A percentile compares a stretch with the other conserved stretches of the same genome.
Evolutionary conservation across 345 rosid species (phyloP).

Genomic region (Hibiscus trionum): DNA sequence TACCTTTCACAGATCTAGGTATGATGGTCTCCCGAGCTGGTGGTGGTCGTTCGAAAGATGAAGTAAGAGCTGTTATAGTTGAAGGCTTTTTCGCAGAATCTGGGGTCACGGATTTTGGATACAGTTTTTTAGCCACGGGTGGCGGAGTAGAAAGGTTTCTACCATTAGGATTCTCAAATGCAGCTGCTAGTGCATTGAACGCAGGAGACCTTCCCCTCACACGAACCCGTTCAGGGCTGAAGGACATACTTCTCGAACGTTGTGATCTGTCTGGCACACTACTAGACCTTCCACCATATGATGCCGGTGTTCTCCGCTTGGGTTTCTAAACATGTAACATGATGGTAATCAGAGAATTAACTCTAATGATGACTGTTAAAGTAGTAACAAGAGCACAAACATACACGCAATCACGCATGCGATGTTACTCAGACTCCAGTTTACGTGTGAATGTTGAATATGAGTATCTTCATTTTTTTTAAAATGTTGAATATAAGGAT

Average conservation of each 20-base stretch:
- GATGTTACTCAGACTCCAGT: background rate
- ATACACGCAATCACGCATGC: background rate
- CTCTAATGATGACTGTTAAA: background rate
- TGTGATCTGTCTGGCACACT: constrained; percentile 78
- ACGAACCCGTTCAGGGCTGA: constrained; percentile 92
- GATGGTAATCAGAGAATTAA: constrained; percentile 3
- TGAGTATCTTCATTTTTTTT: too few relatives aligned
- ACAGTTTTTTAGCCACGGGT: constrained; percentile 71
- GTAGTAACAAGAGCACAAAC: background rate
- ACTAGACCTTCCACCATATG: constrained; percentile 83
- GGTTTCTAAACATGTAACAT: constrained; percentile 57
- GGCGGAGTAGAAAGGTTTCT: constrained; percentile 98
- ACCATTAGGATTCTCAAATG: constrained; percentile 67
- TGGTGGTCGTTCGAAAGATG: constrained; percentile 60
- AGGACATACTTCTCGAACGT: constrained; percentile 97
- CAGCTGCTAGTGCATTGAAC: constrained; percentile 93
- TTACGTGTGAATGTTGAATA: background rate
- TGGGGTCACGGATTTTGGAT: constrained; percentile 88
- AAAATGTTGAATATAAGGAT: background rate
- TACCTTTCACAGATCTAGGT: constrained; percentile 76
- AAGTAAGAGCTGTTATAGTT: constrained; percentile 58
- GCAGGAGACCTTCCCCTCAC: constrained; percentile 99
- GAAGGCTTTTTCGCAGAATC: constrained; percentile 66
- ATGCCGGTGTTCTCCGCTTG: constrained; percentile 70
- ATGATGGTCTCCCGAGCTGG: constrained; percentile 60